Conservation (phyloP, 441 rosid species). For the Viola pubescens region DNA sequence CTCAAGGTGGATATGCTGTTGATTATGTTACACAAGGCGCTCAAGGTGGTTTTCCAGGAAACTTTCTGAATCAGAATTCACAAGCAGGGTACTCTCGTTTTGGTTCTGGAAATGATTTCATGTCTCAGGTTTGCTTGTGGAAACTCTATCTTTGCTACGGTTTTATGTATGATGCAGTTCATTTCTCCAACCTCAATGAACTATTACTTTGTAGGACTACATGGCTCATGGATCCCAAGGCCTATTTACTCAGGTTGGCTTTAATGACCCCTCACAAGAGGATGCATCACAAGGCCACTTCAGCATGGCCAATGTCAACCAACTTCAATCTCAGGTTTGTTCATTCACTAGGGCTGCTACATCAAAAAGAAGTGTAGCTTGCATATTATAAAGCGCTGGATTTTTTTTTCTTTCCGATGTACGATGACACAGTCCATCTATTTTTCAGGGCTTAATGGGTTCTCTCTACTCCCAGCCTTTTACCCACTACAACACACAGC, state of each 20-base stretch:
- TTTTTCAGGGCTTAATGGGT: slow-evolving; percentile 73
- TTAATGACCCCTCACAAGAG: slow-evolving; percentile 75
- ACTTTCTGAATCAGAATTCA: slow-evolving; percentile 80
- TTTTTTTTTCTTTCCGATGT: too few relatives aligned
- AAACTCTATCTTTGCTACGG: background rate
- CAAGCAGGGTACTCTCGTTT: slow-evolving; percentile 91
- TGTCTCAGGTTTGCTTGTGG: slow-evolving; percentile 81
- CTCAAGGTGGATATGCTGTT: slow-evolving; percentile 79
- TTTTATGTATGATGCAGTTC: slow-evolving; percentile 3
- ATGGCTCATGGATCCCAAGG: slow-evolving; percentile 94
- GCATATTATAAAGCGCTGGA: too few relatives aligned
- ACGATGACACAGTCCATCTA: slow-evolving; percentile 1
- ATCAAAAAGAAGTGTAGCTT: background rate
- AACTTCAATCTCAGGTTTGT: slow-evolving; percentile 88
- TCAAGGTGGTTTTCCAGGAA: slow-evolving; percentile 80
- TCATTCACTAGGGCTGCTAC: background rate
- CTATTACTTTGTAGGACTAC: slow-evolving; percentile 53
- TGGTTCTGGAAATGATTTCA: slow-evolving; percentile 78
- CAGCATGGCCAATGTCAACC: slow-evolving; percentile 62
- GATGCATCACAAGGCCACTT: slow-evolving; percentile 77
- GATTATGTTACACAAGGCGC: slow-evolving; percentile 95
- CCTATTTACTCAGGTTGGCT: slow-evolving; percentile 85
- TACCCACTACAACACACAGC: slow-evolving; percentile 71
- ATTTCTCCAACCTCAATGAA: slow-evolving; percentile 2
- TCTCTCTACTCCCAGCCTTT: slow-evolving; percentile 95